A percentile compares a stretch with the other conserved stretches of the same genome.
Conservation (phyloP, 2,329 filamentous ascomycete species). For the Neonectria faginata region DNA sequence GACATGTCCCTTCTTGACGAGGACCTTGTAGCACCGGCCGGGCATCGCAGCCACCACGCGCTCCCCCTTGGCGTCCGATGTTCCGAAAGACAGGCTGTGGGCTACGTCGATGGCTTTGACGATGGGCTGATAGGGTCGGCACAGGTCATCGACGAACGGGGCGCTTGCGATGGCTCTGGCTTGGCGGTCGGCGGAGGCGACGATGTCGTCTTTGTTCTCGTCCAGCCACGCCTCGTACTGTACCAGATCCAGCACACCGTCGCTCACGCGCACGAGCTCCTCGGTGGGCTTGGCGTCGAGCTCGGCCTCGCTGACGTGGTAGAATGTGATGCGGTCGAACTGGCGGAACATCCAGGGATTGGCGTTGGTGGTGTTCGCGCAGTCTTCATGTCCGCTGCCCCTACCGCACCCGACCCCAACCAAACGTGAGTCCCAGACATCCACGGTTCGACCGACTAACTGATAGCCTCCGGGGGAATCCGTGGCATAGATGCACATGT, state of each 20-base stretch:
- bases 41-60: constrained; percentile 49
- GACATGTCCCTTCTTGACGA: constrained; percentile 41
- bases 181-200: constrained; percentile 34
- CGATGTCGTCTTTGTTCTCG: constrained; percentile 45
- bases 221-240: constrained; percentile 50
- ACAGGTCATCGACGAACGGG: constrained; percentile 47
- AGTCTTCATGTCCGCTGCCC: not conserved
- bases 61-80: constrained; percentile 36
- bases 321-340: constrained; percentile 52
- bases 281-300: constrained; percentile 41
- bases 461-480: constrained; percentile 54
- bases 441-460: constrained; percentile 51
- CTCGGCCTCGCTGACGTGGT: constrained; percentile 44
- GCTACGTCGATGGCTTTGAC: not conserved
- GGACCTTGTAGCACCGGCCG: constrained; percentile 50
- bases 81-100: not conserved
- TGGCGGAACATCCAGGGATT: constrained; percentile 47
- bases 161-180: constrained; percentile 43
- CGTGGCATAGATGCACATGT: constrained; percentile 55
- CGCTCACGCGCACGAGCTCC: constrained; percentile 43
- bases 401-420: constrained; percentile 4
- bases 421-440: constrained; percentile 48
- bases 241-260: constrained; percentile 46
- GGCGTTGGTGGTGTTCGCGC: not conserved
- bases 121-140: constrained; percentile 41